Conservation (phyloP, 192 early-diverging fungal genomes). For the Coemansia biformis region DNA sequence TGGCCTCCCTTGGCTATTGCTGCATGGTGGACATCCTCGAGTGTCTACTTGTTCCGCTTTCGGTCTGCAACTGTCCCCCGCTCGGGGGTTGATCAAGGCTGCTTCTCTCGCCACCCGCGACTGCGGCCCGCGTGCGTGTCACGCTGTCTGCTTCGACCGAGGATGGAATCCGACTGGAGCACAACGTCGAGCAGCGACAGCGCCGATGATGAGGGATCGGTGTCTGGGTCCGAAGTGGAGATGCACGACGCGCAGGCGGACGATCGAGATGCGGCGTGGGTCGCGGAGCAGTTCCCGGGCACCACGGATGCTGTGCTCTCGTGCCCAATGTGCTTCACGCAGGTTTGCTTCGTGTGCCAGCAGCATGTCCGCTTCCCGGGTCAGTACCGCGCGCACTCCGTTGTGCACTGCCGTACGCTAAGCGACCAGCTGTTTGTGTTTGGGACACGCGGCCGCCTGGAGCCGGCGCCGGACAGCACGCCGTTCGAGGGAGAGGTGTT, state of each 20-base stretch:
- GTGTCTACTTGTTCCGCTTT: too few relatives aligned
- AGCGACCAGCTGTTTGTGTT: slow-evolving; percentile 12
- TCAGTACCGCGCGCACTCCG: slow-evolving; percentile 31
- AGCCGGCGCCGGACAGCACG: neutral
- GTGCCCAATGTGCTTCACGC: slow-evolving; percentile 38
- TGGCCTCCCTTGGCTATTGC: too few relatives aligned
- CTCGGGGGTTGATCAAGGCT: too few relatives aligned
- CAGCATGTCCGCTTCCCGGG: slow-evolving; percentile 16
- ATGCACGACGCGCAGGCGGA: slow-evolving; percentile 31
- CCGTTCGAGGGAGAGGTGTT: slow-evolving; percentile 4
- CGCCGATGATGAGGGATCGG: too few relatives aligned
- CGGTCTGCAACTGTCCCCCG: too few relatives aligned
- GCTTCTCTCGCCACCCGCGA: too few relatives aligned
- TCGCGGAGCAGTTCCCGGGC: slow-evolving; percentile 13
- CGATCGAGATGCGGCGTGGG: slow-evolving; percentile 20
- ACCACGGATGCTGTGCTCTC: slow-evolving; percentile 39
- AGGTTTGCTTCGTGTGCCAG: slow-evolving; percentile 47
- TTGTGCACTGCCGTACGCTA: slow-evolving; percentile 14
- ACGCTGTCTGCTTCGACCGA: too few relatives aligned
- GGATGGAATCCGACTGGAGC: too few relatives aligned
- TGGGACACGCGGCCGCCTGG: slow-evolving; percentile 12
- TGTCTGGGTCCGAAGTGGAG: too few relatives aligned
- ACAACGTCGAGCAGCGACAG: too few relatives aligned
- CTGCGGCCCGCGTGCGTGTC: too few relatives aligned
- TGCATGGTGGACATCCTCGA: too few relatives aligned